Base-by-base conservation (phyloP, 768 basidiomycete genomes). In the Lactifluus rugatus region DNA sequence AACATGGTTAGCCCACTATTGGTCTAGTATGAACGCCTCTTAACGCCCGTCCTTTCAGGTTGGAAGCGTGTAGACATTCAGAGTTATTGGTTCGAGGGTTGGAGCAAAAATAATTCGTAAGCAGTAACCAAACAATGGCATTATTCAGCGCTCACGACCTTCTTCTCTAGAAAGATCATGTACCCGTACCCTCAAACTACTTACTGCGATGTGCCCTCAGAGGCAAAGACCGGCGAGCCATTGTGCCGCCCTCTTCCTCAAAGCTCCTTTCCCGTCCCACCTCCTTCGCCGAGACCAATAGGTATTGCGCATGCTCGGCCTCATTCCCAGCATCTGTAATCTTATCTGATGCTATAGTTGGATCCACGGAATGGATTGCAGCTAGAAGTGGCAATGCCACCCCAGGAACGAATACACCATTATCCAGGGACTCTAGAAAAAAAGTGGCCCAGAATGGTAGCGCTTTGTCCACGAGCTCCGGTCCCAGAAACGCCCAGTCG, bases 51-150 rank as follows among this genome's bases (percentile, higher is more conserved):
- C 21, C n/a, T 19, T 21, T n/a, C 50, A 78, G 77, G 77, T 7
- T 79, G 77, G 77, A 80, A 78, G 63, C 71, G 75, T 11, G 69
- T 78, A 19, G 68, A 73, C 32, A 69, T 79, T 1, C 61, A 72
- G n/a, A 76, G 78, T 13, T 45, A 60, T 8, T 79, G 76, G 76
- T 78, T 78, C 67, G 59, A 59, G 1, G 68, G 66, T 7, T 70
- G 67, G 68, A 59, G 21, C 10, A 68, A 46, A 0, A 69, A 69
- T 44, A 70, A 71, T 46, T 58, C 37, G 75, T 71, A 34, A 34
- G 68, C 54, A 10, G 25, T 13, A 41, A 17, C 34, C 16, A 13
- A 16, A 6, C 14, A 17, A 16, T 39, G 14, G 37, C 11, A 39
- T 58, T 42, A 13, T 28, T 47, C 31, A 49, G 5, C 11, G 6